Base-by-base conservation (phyloP, 805 yeast genomes). In the Candida caryicola region DNA sequence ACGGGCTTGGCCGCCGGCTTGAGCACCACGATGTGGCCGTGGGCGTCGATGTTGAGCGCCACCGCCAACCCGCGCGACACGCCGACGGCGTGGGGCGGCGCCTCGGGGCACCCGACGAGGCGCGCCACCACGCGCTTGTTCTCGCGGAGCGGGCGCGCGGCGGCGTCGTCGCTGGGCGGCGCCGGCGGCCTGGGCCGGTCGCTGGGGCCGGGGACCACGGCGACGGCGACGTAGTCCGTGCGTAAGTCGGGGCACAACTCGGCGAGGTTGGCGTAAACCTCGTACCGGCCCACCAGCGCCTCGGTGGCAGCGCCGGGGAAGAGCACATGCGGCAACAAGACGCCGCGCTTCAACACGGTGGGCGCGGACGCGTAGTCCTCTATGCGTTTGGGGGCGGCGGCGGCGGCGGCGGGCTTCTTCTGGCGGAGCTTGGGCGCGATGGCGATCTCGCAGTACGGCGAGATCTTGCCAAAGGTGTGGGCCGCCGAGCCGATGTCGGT, bases 391-490 rank as follows among this genome's bases (percentile, higher is more conserved):
- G 52, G 40, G 21, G 54, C 55, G 34, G 54, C 56, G 18, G 44
- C 55, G 37, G 57, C 40, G 9, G 48, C 50, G 4, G 33, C 43
- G 9, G 50, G 44, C 29, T 57, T 57, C 39, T 57, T 59, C 23
- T 47, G 59, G 39, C 60, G 44, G 6, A 51, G 50, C 35, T 61
- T 66, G 3, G 98, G 97, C 5, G 95, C 87, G 19, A 91, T 81
- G 39, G 83, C 74, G 10, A 86, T 74, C 47, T 85, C 87, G 15
- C 89, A 76, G 41, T 74, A 74, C 0, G 84, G 79, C 2, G 81
- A 69, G 3, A 86, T 57, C 44, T 74, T 71, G 1, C 85, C 72
- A 44, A 82, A 58, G 41, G 48, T 12, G 57, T 60, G 30, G 70
- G 76, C 47, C n/a, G 47, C 61, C 14, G 65, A 57, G 2, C 71